These are phyloP conservation scores for Podospora sp. DNA, from an alignment of 495 filamentous ascomycete genomes.

Conservation along the genomic window DNA sequence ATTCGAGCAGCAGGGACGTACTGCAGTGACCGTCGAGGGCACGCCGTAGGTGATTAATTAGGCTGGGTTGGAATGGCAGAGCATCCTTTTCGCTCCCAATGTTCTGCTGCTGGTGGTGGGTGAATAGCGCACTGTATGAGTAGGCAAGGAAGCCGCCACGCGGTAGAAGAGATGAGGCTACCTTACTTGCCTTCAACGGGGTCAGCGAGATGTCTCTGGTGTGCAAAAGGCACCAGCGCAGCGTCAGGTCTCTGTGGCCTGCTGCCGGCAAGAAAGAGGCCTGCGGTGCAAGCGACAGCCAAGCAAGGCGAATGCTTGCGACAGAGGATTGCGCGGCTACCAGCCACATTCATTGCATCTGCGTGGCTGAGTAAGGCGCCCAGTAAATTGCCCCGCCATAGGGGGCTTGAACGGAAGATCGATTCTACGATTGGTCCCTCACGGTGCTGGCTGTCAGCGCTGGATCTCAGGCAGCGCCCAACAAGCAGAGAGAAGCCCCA, in stretches of 20 bases:
- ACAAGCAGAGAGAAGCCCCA: neutral
- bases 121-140: neutral
- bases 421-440: neutral
- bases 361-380: neutral
- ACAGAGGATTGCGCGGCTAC: neutral
- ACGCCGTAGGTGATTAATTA: neutral
- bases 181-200: too few species aligned
- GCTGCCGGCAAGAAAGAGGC: neutral
- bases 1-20: too few species aligned
- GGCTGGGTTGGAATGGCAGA: neutral
- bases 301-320: conserved; percentile 2
- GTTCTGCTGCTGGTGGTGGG: neutral
- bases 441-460: neutral
- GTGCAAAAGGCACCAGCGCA: too few species aligned
- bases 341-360: neutral
- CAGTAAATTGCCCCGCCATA: neutral
- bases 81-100: neutral
- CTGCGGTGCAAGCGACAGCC: neutral
- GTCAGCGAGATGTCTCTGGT: too few species aligned
- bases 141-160: too few species aligned
- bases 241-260: too few species aligned
- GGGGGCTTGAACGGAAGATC: neutral
- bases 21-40: too few species aligned
- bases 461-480: neutral
- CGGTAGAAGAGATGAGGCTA: neutral